Percentiles rank a stretch among this genome's conserved stretches.
These are phyloP conservation scores for Zea mays DNA, from an alignment of 176 grass and related monocot genomes.

Conservation along the genomic window Zm-B73-REFERENCE-NAM-5.0 NC_050098.1:203067501-203068000, in stretches of 20 bases:
- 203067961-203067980: slow-evolving; percentile 38
- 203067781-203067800: slow-evolving; percentile 15
- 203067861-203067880: slow-evolving; percentile 30
- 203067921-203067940: slow-evolving; percentile 23
- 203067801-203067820: slow-evolving; percentile 25
- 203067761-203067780: slow-evolving; percentile 20
- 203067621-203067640: too few relatives aligned
- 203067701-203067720: slow-evolving; percentile 39
- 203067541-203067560: too few relatives aligned
- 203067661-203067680: not conserved
- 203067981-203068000: slow-evolving; percentile 1
- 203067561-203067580: too few relatives aligned
- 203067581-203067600: too few relatives aligned
- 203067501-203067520: too few relatives aligned
- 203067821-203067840: slow-evolving; percentile 19
- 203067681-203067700: slow-evolving; percentile 25
- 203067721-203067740: slow-evolving; percentile 17
- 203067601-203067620: too few relatives aligned
- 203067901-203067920: slow-evolving; percentile 15
- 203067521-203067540: too few relatives aligned
- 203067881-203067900: slow-evolving; percentile 34
- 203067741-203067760: slow-evolving; percentile 18
- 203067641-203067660: too few relatives aligned
- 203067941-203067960: slow-evolving; percentile 55
- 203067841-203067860: slow-evolving; percentile 7